phyloP scores from a whole-genome alignment of 805 yeast genomes.

The Ogataea siamensis region DNA sequence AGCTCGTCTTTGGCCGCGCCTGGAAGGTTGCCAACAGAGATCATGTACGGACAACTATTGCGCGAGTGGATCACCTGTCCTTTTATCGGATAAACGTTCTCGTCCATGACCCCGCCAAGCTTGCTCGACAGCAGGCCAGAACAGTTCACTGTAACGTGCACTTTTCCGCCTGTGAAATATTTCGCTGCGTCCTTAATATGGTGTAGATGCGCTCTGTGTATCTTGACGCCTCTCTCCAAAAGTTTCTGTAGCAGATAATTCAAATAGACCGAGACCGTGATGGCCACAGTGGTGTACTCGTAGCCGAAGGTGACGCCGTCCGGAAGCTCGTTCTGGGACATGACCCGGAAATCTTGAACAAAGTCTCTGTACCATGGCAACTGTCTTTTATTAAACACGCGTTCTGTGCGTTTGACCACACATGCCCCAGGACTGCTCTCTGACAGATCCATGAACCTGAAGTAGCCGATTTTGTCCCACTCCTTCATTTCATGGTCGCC shows the following conservation, averaged over 20 bases:
- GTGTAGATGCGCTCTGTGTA: slow-evolving; percentile 42
- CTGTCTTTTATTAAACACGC: slow-evolving; percentile 21
- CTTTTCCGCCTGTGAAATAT: slow-evolving; percentile 38
- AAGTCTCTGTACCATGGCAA: slow-evolving; percentile 51
- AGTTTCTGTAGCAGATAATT: slow-evolving; percentile 39
- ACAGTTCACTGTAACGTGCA: slow-evolving; percentile 56
- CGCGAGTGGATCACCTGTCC: slow-evolving; percentile 58
- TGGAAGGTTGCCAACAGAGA: slow-evolving; percentile 30
- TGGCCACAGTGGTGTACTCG: slow-evolving; percentile 39
- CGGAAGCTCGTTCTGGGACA: slow-evolving; percentile 39
- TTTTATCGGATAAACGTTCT: slow-evolving; percentile 46
- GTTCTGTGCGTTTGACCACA: slow-evolving; percentile 23
- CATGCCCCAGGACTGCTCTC: slow-evolving; percentile 52
- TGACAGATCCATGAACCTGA: slow-evolving; percentile 45
- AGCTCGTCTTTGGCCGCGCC: slow-evolving; percentile 42
- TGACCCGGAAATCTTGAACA: slow-evolving; percentile 39
- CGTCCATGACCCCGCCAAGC: slow-evolving; percentile 41
- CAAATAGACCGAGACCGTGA: slow-evolving; percentile 31
- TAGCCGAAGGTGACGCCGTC: slow-evolving; percentile 40
- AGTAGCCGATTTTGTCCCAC: slow-evolving; percentile 51
- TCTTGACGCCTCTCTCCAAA: slow-evolving; percentile 37
- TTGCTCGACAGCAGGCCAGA: slow-evolving; percentile 50
- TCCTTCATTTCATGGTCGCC: slow-evolving; percentile 35
- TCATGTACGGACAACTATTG: slow-evolving; percentile 34
- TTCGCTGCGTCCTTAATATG: slow-evolving; percentile 50